Evolutionary conservation across 345 rosid species (phyloP), one percentile per base, ranked within the genome.

Genomic region (Linum usitatissimum): DNA sequence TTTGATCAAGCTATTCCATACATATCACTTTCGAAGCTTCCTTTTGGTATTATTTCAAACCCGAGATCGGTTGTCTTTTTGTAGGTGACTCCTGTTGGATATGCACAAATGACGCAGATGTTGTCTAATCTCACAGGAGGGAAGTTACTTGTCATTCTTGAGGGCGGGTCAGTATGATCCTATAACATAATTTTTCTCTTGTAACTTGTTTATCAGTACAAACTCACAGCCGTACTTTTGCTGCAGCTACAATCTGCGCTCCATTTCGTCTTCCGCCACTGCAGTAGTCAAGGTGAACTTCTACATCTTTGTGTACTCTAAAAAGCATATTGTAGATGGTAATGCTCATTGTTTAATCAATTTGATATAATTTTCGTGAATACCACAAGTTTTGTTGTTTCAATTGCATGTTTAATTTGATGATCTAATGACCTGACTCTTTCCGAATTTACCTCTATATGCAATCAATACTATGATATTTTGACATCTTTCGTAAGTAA

Each of bases 191-290:
- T 12, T 65, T 30, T 59, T 53, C 54, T 39, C 55, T 57, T 62
- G 12, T 40, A 64, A 56, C 17, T 40, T 53, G 31, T 45, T 48
- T 57, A 39, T 68, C 20, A 61, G 55, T 66, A 60, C 49, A 10
- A 12, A 36, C 39, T 61, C 34, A 60, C 38, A 30, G 21, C 31
- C 17, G 31, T 5, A 61, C 42, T 9, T 68, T 20, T 31, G 8
- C 61, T 78, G 86, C 90, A 90, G 94, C 72, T 93, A 93, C 83
- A 93, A 90, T 71, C 94, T 93, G 60, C 94, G 97, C 17, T 93
- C 97, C 45, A 90, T 90, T 70, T 93, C 99, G 55, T 84, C 97
- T 71, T 90, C 99, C 60, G 96, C 97, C 68, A 83, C 90, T 66
- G 85, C 86, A 45, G 99, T 93, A 66, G 79, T 93, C 70, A 82